phyloP scores from a whole-genome alignment of 129 eudicot species.

The Ambrosia artemisiifolia region DNA sequence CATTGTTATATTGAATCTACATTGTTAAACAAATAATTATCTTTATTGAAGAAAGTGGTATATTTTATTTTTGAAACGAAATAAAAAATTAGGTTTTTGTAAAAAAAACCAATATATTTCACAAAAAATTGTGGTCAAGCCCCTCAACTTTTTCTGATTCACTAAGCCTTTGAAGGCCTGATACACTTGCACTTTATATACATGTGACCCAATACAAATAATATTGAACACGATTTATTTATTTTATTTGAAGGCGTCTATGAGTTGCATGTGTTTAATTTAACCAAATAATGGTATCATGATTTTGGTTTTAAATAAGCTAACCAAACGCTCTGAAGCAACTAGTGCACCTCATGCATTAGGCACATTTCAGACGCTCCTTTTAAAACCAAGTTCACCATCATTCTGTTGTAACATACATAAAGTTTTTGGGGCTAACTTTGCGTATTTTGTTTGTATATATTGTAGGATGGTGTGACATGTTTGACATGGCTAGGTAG shows the following conservation, averaged over 20 bases:
- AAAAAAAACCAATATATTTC: background rate
- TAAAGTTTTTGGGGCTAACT: background rate
- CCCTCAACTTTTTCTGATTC: background rate
- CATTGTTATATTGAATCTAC: background rate
- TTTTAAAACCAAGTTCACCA: background rate
- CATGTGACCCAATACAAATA: background rate
- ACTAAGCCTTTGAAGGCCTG: background rate
- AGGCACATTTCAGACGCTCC: too few species aligned
- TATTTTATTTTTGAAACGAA: background rate
- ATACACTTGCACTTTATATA: background rate
- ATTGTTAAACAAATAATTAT: background rate
- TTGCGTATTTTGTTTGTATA: background rate
- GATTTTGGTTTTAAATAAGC: too few species aligned
- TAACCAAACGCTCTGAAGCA: too few species aligned
- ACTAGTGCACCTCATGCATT: too few species aligned
- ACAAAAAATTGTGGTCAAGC: background rate
- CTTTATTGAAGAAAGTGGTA: background rate
- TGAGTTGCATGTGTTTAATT: background rate
- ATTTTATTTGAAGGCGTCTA: background rate
- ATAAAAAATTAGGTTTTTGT: background rate
- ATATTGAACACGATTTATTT: background rate
- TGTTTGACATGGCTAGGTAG: constrained; percentile 75
- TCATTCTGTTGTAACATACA: background rate
- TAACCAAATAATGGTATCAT: too few species aligned
- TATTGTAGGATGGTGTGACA: constrained; percentile 71